Evolutionary conservation across 2,329 filamentous ascomycete genomes (phyloP).

Genomic region (Neonectria sp.): DNA sequence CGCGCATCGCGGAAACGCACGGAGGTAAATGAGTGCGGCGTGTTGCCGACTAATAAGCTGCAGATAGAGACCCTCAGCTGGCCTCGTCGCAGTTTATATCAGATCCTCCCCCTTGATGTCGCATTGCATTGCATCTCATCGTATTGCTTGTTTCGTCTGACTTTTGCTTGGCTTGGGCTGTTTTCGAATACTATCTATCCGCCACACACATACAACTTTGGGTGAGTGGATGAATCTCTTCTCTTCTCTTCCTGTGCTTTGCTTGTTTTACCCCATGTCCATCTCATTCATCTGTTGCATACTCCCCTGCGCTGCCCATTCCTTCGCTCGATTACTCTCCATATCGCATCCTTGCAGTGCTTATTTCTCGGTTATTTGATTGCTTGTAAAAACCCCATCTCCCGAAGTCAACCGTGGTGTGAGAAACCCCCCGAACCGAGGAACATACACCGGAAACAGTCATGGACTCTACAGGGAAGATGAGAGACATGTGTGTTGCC

Average conservation of each 20-base stretch:
- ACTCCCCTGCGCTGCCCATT: neutral
- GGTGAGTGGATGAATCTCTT: constrained; percentile 23
- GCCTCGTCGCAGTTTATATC: constrained; percentile 20
- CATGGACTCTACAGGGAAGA: neutral
- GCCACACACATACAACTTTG: neutral
- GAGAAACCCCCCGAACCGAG: constrained; percentile 5
- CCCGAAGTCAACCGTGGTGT: constrained; percentile 12
- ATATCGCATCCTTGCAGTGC: constrained; percentile 14
- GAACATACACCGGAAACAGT: constrained; percentile 15
- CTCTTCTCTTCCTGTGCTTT: constrained; percentile 2
- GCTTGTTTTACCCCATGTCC: neutral
- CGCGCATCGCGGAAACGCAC: constrained; percentile 12
- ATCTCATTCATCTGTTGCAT: neutral
- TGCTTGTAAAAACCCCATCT: constrained; percentile 1
- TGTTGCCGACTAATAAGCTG: constrained; percentile 12
- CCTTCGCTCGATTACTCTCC: neutral
- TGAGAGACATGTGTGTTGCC: no score
- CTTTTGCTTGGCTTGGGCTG: neutral
- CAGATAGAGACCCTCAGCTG: constrained; percentile 15
- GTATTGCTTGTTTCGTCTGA: constrained; percentile 8
- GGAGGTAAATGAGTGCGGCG: constrained; percentile 6
- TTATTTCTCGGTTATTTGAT: constrained; percentile 8
- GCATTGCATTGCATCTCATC: constrained; percentile 24
- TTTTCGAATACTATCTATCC: neutral
- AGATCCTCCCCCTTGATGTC: constrained; percentile 17